Base-by-base conservation (phyloP, 1,139 yeast genomes). In the Arxiozyma slooffiae region DNA sequence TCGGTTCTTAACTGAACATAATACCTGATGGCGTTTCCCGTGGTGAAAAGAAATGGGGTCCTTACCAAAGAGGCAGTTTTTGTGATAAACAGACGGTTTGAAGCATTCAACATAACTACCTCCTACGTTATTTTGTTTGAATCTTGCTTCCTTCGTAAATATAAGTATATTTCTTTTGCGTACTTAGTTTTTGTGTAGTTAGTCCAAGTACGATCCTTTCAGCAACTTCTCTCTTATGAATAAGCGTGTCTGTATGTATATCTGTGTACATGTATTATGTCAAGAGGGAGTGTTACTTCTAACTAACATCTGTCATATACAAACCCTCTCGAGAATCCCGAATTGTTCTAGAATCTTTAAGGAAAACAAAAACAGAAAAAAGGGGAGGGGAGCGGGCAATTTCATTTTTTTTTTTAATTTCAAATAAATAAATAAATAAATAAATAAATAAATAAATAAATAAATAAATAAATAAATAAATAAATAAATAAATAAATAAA, bases 1-100 rank as follows among this genome's bases (percentile, higher is more conserved):
- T 71, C 68, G 71, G 70, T 70, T 52, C 66, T 64, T 70, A 70
- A 60, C 40, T 65, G 67, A 6, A 65, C 58, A 44, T 53, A 55
- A 41, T 26, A n/a, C 45, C 55, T 47, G 11, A 34, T 22, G 7
- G 11, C 3, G 22, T 38, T 38, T 23, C 42, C 24, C 20, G 24
- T 38, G 18, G 30, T 39, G 5, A 24, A n/a, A 9, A 42, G 20
- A 22, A 38, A 18, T 5, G 41, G 20, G 8, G n/a, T 38, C 18
- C 48, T 46, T 40, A 43, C 38, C 30, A 39, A 8, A 1, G 41
- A n/a, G 14, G 9, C 23, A 23, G 40, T 38, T 23, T 26, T 38
- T 1, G 45, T 18, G 9, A 42, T 14, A 30, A 42, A 8, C 23
- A 42, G 3, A 20, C 20, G 38, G 14, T 34, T 42, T 30, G 45